Percentiles rank a stretch among this genome's conserved stretches.
Conservation (phyloP, 305 asterid species). For the Salvia sclarea region DNA sequence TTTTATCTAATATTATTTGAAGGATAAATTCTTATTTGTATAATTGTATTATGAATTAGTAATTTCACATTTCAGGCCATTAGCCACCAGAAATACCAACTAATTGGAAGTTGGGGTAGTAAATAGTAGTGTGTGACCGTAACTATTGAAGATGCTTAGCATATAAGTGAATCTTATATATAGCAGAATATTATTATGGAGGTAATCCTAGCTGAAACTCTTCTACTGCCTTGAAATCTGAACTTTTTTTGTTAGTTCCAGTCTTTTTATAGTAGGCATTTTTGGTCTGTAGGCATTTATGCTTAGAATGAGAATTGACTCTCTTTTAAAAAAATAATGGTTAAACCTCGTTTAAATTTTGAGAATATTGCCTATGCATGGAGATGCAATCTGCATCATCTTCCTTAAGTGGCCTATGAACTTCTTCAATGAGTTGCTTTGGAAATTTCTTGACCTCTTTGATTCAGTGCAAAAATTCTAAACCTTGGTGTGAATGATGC, state of each 20-base stretch:
- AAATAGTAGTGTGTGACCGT: not conserved
- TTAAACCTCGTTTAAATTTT: not conserved
- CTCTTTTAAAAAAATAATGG: not conserved
- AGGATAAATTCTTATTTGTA: not conserved
- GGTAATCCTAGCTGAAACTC: not conserved
- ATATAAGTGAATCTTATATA: not conserved
- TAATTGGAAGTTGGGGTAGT: not conserved
- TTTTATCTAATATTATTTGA: not conserved
- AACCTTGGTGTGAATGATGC: not conserved
- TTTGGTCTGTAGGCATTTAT: not conserved
- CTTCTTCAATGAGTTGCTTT: not conserved
- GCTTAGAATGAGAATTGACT: not conserved
- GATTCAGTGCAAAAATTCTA: not conserved
- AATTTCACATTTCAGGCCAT: not conserved
- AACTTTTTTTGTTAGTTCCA: not conserved
- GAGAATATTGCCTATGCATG: not conserved
- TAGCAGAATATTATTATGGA: not conserved
- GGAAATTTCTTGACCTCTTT: not conserved
- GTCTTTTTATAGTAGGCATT: not conserved
- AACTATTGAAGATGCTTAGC: not conserved
- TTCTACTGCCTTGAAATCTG: not conserved
- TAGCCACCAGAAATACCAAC: not conserved
- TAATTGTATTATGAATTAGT: slow-evolving; percentile 16
- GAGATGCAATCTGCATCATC: not conserved
- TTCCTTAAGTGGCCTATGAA: not conserved